phyloP scores from a whole-genome alignment of 192 early-diverging fungal genomes.

The Umbelopsis sp. region DNA sequence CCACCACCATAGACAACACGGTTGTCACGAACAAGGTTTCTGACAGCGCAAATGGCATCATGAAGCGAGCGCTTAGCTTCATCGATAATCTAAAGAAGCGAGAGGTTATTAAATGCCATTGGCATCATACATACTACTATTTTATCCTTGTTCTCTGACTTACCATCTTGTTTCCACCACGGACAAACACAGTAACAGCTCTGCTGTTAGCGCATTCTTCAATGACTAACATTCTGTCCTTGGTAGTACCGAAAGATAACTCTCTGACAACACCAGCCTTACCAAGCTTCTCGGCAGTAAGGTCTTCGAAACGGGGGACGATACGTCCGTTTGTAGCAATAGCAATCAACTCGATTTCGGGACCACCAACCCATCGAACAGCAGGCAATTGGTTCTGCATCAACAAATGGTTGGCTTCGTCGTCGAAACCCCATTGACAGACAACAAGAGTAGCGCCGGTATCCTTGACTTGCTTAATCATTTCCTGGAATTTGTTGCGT shows the following conservation, averaged over 20 bases:
- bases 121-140: neutral
- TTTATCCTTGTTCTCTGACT: neutral
- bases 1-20: slow-evolving; percentile 99
- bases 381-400: slow-evolving; percentile 97
- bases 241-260: slow-evolving; percentile 94
- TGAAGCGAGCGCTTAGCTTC: slow-evolving; percentile 98
- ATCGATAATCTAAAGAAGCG: slow-evolving; percentile 81
- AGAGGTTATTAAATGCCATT: neutral
- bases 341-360: slow-evolving; percentile 99
- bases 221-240: slow-evolving; percentile 99
- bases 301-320: slow-evolving; percentile 98
- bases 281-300: slow-evolving; percentile 87
- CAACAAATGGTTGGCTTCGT: slow-evolving; percentile 99
- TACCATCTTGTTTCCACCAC: slow-evolving; percentile 99
- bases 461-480: slow-evolving; percentile 98
- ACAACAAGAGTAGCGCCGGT: slow-evolving; percentile 97
- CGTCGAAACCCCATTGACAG: slow-evolving; percentile 99
- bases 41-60: slow-evolving; percentile 99
- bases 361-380: slow-evolving; percentile 99
- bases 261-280: slow-evolving; percentile 94
- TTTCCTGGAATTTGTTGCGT: slow-evolving; percentile 93
- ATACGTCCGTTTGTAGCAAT: slow-evolving; percentile 99
- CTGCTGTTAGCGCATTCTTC: slow-evolving; percentile 99
- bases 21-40: slow-evolving; percentile 96
- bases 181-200: slow-evolving; percentile 95